These are phyloP conservation scores for Theileria orientalis DNA, from an alignment of 169 alveolate genomes.

Conservation along the genomic window DNA sequence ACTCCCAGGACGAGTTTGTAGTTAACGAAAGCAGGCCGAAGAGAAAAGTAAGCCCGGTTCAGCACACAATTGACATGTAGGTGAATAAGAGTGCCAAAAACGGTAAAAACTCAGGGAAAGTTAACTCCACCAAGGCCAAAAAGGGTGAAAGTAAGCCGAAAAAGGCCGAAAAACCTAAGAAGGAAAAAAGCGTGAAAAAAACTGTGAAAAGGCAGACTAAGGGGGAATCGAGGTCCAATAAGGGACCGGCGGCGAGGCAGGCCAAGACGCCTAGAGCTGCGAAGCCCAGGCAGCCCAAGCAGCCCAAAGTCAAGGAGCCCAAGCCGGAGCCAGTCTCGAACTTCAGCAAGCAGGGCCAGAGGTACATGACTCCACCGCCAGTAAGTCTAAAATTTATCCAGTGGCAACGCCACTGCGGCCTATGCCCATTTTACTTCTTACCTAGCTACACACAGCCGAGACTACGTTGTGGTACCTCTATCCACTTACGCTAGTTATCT, in stretches of 20 bases:
- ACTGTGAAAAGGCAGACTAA: conserved; percentile 14
- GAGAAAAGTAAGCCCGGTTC: background rate
- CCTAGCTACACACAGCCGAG: too few species aligned
- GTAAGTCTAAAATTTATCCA: conserved; percentile 41
- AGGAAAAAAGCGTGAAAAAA: conserved; percentile 3
- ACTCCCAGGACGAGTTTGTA: background rate
- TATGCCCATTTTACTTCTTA: too few species aligned
- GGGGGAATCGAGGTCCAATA: conserved; percentile 5
- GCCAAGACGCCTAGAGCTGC: conserved; percentile 10
- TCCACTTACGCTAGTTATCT: too few species aligned
- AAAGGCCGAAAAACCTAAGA: background rate
- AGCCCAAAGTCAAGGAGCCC: background rate
- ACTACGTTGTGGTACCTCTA: too few species aligned
- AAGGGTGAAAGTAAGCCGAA: background rate
- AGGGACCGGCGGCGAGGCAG: background rate
- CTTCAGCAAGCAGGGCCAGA: conserved; percentile 76
- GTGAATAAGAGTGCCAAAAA: background rate
- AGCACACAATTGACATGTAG: background rate
- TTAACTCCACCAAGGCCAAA: background rate
- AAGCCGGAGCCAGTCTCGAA: conserved; percentile 37
- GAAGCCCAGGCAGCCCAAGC: background rate
- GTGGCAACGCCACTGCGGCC: too few species aligned
- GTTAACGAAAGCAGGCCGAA: background rate
- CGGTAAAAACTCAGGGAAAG: background rate
- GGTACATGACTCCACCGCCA: conserved; percentile 86